Percentiles rank a stretch among this genome's conserved stretches.
These are phyloP conservation scores for Botrytis paeoniae DNA, from an alignment of 2,329 filamentous ascomycete species.

Conservation along the genomic window DNA sequence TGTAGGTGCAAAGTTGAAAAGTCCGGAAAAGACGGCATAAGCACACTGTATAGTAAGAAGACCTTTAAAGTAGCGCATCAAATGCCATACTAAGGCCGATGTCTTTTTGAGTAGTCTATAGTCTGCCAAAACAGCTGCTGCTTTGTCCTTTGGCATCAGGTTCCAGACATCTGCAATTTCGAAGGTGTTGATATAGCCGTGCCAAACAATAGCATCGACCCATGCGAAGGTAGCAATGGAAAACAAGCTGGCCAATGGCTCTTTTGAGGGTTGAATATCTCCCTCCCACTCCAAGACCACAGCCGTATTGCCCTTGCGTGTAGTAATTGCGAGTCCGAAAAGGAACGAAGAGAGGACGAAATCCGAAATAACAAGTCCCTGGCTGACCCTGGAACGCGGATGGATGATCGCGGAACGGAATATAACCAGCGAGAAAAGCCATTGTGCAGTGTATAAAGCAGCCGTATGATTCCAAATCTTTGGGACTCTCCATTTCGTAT, in stretches of 20 bases:
- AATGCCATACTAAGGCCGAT: slow-evolving; percentile 71
- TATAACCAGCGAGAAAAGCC: slow-evolving; percentile 70
- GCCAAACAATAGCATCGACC: slow-evolving; percentile 86
- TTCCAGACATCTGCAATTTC: slow-evolving; percentile 92
- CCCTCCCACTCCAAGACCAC: slow-evolving; percentile 88
- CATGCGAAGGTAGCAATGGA: slow-evolving; percentile 86
- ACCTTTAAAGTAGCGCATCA: slow-evolving; percentile 80
- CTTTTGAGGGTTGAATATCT: slow-evolving; percentile 78
- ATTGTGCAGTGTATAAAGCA: slow-evolving; percentile 75
- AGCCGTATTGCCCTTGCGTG: slow-evolving; percentile 87
- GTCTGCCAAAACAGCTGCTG: slow-evolving; percentile 71
- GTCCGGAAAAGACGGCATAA: slow-evolving; percentile 75
- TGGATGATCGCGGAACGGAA: slow-evolving; percentile 86
- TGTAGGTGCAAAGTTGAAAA: slow-evolving; percentile 89
- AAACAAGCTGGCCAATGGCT: slow-evolving; percentile 83
- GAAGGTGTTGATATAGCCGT: slow-evolving; percentile 80
- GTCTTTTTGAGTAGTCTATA: slow-evolving; percentile 87
- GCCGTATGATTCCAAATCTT: slow-evolving; percentile 92
- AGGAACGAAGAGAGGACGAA: slow-evolving; percentile 75
- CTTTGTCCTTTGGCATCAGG: slow-evolving; percentile 81
- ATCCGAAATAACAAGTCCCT: slow-evolving; percentile 66
- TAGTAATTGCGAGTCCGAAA: slow-evolving; percentile 72
- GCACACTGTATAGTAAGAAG: slow-evolving; percentile 72
- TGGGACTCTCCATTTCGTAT: slow-evolving; percentile 63
- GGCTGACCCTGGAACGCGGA: slow-evolving; percentile 59